Conservation (phyloP, 257 asterid species). For the Solanum corneliomulleri region DNA sequence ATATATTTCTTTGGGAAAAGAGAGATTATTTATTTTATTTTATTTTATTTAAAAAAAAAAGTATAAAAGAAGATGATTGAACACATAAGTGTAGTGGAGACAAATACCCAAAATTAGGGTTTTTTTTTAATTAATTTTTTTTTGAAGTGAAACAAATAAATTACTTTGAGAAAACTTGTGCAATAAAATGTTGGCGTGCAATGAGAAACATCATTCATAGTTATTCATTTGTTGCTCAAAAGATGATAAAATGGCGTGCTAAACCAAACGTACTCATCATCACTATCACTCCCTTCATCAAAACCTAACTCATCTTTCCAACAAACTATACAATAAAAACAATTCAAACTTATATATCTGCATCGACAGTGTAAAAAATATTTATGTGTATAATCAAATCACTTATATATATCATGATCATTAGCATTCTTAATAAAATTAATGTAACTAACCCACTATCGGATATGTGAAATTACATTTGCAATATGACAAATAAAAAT, state of each 20-base stretch:
- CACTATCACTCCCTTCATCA: constrained; percentile 4
- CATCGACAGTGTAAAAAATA: no score
- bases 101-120: constrained; percentile 13
- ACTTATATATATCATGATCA: background rate
- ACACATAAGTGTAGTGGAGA: background rate
- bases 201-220: constrained; percentile 22
- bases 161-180: constrained; percentile 10
- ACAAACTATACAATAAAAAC: background rate
- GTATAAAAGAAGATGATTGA: constrained; percentile 11
- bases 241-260: constrained; percentile 22
- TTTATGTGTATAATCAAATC: background rate
- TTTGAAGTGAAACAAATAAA: background rate
- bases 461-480: background rate
- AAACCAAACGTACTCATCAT: constrained; percentile 13
- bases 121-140: no score
- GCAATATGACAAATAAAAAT: background rate
- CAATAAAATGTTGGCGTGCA: constrained; percentile 21
- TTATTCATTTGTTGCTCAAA: background rate
- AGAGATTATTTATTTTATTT: background rate
- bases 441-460: background rate
- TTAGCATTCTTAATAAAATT: background rate
- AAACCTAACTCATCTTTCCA: background rate
- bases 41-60: background rate
- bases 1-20: background rate
- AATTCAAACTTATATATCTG: background rate